Conservation (phyloP, 2,329 filamentous ascomycete species). For the Talaromyces sp. region DNA sequence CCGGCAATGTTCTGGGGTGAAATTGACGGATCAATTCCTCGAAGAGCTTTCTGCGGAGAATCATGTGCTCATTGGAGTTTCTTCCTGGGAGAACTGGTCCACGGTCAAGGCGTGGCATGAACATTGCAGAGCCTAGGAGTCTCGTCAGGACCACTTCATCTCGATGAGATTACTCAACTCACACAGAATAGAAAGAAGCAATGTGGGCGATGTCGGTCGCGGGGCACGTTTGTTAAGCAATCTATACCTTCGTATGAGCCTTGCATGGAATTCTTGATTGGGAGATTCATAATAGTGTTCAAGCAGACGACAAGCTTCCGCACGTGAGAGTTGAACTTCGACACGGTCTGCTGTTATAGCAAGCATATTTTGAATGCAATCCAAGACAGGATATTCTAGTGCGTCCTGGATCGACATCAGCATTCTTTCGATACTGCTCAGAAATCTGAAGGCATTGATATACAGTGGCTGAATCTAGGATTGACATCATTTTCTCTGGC, state of each 20-base stretch:
- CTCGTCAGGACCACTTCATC: too few species aligned
- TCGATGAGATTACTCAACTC: background rate
- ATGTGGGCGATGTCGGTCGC: background rate
- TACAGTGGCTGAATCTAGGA: background rate
- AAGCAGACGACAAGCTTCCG: constrained; percentile 2
- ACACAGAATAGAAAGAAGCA: constrained; percentile 3
- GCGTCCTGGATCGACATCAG: background rate
- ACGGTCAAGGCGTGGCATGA: constrained; percentile 3
- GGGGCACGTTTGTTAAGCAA: background rate
- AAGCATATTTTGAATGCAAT: background rate
- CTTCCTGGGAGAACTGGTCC: background rate
- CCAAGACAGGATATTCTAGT: background rate
- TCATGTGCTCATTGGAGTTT: background rate
- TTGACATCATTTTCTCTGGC: background rate
- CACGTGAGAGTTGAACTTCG: background rate
- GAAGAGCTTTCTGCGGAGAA: background rate
- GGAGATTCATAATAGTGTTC: constrained; percentile 6
- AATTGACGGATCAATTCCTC: background rate
- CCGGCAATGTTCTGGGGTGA: constrained; percentile 2
- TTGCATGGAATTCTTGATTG: constrained; percentile 1
- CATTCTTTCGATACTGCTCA: too few species aligned
- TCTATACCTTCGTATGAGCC: background rate
- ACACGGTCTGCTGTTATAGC: background rate
- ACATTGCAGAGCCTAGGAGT: constrained; percentile 2
- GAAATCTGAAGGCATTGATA: too few species aligned